phyloP scores from a whole-genome alignment of 768 basidiomycete genomes.

The Tricholoma sp. region DNA sequence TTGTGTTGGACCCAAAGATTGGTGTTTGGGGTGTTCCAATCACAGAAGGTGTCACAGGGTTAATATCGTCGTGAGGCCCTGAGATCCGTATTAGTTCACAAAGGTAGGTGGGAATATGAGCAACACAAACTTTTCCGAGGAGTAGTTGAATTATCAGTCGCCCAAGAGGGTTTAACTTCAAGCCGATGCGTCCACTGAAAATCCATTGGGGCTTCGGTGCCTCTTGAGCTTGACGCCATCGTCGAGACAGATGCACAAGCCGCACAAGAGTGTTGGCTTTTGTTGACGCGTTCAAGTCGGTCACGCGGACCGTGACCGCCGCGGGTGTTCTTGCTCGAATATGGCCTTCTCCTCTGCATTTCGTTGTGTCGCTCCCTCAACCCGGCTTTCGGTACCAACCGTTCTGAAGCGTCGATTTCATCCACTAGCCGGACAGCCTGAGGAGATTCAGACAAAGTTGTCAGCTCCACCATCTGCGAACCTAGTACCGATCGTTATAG shows the following conservation, averaged over 20 bases:
- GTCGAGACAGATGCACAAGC: not conserved
- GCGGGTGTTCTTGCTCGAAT: not conserved
- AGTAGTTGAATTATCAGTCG: conserved; percentile 42
- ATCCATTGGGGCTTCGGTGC: conserved; percentile 83
- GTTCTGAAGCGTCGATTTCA: conserved; percentile 42
- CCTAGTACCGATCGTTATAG: conserved; percentile 89
- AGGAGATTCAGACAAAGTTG: conserved; percentile 29
- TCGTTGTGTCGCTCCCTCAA: conserved; percentile 17
- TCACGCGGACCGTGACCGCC: conserved; percentile 22
- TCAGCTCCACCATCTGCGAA: conserved; percentile 44
- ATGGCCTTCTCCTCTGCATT: conserved; percentile 20
- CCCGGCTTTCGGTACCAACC: conserved; percentile 14
- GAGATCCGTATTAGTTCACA: not conserved
- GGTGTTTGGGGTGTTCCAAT: conserved; percentile 35
- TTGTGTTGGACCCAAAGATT: conserved; percentile 59
- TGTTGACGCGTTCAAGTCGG: conserved; percentile 9
- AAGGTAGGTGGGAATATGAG: conserved; percentile 1
- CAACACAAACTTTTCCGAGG: conserved; percentile 61
- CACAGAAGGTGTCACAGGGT: conserved; percentile 38
- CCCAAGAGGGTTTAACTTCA: conserved; percentile 53
- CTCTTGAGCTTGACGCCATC: conserved; percentile 38
- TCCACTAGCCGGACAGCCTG: conserved; percentile 42
- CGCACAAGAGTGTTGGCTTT: too few species aligned
- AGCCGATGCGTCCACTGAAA: conserved; percentile 78
- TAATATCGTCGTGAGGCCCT: conserved; percentile 38